Percentiles rank a stretch among this genome's conserved stretches.
phyloP scores from a whole-genome alignment of 2,329 filamentous ascomycete genomes.

The Ceratocystis eucalypticola region DNA sequence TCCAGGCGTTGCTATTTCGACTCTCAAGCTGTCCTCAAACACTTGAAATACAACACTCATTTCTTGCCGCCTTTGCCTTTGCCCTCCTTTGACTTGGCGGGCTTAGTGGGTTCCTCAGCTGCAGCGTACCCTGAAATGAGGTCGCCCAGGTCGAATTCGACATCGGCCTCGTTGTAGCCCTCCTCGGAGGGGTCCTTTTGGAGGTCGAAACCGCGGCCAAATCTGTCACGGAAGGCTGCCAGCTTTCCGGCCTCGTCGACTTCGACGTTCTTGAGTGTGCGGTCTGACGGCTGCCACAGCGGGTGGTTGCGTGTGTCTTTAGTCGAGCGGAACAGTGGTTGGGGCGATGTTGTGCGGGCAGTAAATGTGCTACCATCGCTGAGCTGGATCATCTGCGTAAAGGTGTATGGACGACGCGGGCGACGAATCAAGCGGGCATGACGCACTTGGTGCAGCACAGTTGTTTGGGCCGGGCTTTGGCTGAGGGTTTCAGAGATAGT shows the following conservation, averaged over 20 bases:
- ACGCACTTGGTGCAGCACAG: conserved; percentile 42
- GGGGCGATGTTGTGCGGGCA: conserved; percentile 61
- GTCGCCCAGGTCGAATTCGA: conserved; percentile 31
- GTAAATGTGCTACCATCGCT: conserved; percentile 80
- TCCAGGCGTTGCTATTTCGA: neutral
- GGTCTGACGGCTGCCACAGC: conserved; percentile 78
- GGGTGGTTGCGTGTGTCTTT: conserved; percentile 85
- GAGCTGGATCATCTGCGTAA: conserved; percentile 91
- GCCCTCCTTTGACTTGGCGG: conserved; percentile 24
- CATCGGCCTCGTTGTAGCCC: conserved; percentile 23
- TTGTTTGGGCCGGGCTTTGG: conserved; percentile 21
- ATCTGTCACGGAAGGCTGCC: conserved; percentile 71
- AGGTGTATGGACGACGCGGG: conserved; percentile 85
- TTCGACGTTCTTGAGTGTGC: conserved; percentile 74
- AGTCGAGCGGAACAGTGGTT: conserved; percentile 42
- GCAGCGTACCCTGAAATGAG: conserved; percentile 39
- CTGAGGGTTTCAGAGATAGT: conserved; percentile 21
- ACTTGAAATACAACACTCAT: conserved; percentile 20
- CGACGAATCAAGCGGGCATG: conserved; percentile 76
- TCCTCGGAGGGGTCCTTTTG: conserved; percentile 27
- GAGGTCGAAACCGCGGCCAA: conserved; percentile 72
- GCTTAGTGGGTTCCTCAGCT: conserved; percentile 7
- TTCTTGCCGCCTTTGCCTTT: conserved; percentile 34
- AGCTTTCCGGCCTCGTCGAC: conserved; percentile 87
- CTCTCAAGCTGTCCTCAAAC: neutral